A percentile compares a stretch with the other conserved stretches of the same genome.
These are phyloP conservation scores for Calonectria hawksworthii DNA, from an alignment of 2,329 filamentous ascomycete species.

Conservation along the genomic window DNA sequence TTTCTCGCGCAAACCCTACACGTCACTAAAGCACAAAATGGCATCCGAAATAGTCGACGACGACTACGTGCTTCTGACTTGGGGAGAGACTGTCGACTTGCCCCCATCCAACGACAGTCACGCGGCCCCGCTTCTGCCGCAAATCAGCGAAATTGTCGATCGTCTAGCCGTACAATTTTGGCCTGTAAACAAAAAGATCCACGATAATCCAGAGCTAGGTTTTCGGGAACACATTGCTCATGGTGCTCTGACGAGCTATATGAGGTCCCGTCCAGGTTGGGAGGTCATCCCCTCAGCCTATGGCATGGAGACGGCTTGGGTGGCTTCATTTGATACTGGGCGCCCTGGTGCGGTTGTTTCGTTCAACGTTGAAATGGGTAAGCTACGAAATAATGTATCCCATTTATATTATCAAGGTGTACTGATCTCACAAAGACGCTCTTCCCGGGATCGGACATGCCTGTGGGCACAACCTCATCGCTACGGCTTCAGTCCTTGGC, in stretches of 20 bases:
- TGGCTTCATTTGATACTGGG: background rate
- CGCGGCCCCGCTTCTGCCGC: background rate
- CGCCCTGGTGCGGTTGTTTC: background rate
- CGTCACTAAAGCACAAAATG: background rate
- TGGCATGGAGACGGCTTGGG: background rate
- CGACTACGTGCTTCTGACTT: background rate
- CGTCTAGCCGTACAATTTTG: background rate
- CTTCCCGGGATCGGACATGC: constrained; percentile 36
- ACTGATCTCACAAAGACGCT: constrained; percentile 18
- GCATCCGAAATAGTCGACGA: background rate
- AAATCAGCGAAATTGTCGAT: background rate
- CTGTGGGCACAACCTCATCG: constrained; percentile 41
- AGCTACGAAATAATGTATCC: background rate
- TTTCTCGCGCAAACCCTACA: no score
- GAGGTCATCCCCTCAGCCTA: background rate
- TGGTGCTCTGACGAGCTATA: background rate
- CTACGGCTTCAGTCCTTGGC: constrained; percentile 32
- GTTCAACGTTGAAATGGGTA: constrained; percentile 2
- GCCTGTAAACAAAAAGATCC: background rate
- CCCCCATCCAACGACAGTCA: background rate
- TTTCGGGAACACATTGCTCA: background rate
- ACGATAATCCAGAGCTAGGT: background rate
- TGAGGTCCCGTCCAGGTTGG: background rate
- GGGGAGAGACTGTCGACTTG: background rate
- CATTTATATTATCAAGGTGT: no score